Evolutionary conservation across 352 stramenopile species (phyloP).

Genomic region (Phytophthora tubulina): DNA sequence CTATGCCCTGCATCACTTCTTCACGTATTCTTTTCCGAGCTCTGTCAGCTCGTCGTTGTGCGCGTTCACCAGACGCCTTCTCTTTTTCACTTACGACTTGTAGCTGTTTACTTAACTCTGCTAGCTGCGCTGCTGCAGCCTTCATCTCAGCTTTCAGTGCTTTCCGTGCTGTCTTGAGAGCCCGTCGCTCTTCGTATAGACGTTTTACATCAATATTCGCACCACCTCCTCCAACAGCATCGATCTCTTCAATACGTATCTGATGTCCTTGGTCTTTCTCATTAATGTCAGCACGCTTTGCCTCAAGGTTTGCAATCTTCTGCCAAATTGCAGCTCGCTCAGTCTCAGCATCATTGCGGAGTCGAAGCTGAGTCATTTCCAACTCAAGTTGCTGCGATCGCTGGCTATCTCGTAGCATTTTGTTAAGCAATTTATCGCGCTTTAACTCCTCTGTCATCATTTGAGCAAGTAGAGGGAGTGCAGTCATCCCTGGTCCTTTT

Average conservation of each 20-base stretch:
- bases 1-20: slow-evolving; percentile 27
- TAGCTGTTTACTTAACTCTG: slow-evolving; percentile 36
- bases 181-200: slow-evolving; percentile 52
- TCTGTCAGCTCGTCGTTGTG: slow-evolving; percentile 31
- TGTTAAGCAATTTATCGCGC: slow-evolving; percentile 39
- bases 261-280: slow-evolving; percentile 47
- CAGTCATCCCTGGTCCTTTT: slow-evolving; percentile 26
- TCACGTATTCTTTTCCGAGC: slow-evolving; percentile 34
- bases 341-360: slow-evolving; percentile 23
- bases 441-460: slow-evolving; percentile 29
- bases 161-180: slow-evolving; percentile 54
- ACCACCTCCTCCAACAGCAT: slow-evolving; percentile 51
- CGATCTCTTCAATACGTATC: slow-evolving; percentile 67
- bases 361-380: slow-evolving; percentile 25
- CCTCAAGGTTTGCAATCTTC: slow-evolving; percentile 29
- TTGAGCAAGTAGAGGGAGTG: slow-evolving; percentile 31
- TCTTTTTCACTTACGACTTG: slow-evolving; percentile 39
- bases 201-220: slow-evolving; percentile 18
- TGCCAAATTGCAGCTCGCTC: slow-evolving; percentile 26
- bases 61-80: slow-evolving; percentile 31
- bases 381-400: slow-evolving; percentile 42
- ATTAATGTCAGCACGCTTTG: slow-evolving; percentile 32
- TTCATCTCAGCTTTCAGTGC: slow-evolving; percentile 61
- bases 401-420: slow-evolving; percentile 52
- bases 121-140: slow-evolving; percentile 21